Base-by-base conservation (phyloP, 192 early-diverging fungal genomes). In the Diversispora epigaea region DNA sequence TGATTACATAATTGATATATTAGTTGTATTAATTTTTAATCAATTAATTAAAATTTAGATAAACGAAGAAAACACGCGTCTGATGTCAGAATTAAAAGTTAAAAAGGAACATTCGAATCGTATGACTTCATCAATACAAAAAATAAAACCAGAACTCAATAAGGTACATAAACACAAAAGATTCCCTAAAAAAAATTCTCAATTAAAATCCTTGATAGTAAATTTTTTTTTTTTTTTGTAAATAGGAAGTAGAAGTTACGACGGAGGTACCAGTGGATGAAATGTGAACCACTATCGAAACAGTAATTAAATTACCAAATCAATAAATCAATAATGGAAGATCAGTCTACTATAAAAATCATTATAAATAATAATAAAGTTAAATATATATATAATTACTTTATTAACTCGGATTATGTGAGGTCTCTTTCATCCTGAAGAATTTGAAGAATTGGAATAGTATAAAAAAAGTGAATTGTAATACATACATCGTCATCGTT, bases 181-280 rank as follows among this genome's bases (percentile, higher is more conserved):
- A 10, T 15, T 15, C 40, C 6, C 14, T 63, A 15, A 15, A 17
- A 25, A 39, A 15, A 15, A 43, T 40, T 63, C 17, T 43, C 4
- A 58, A 4, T 41, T 11, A n/a, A 11, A 12, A 7, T 7, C 17
- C 12, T 17, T 25, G 6, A 11, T 39, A 6, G n/a, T n/a, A n/a
- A n/a, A 60, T n/a, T n/a, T n/a, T n/a, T 63, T 5, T 15, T 60
- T 12, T 39, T 32, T 25, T 60, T 17, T 3, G 21, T 60, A 32
- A 41, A 39, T 41, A 63, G 61, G 61, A 7, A 14, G 39, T 40
- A 5, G 39, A 63, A 43, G 61, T 40, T 40, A 14, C 61, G 21
- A 41, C 61, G 4, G 61, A 63, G 15, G 40, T 63, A 39, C 61
- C 61, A 43, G 61, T 63, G 9, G 39, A 63, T 63, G 61, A 63